phyloP scores from a whole-genome alignment of 2,329 filamentous ascomycete species.

The Verticillium nonalfalfae region DNA sequence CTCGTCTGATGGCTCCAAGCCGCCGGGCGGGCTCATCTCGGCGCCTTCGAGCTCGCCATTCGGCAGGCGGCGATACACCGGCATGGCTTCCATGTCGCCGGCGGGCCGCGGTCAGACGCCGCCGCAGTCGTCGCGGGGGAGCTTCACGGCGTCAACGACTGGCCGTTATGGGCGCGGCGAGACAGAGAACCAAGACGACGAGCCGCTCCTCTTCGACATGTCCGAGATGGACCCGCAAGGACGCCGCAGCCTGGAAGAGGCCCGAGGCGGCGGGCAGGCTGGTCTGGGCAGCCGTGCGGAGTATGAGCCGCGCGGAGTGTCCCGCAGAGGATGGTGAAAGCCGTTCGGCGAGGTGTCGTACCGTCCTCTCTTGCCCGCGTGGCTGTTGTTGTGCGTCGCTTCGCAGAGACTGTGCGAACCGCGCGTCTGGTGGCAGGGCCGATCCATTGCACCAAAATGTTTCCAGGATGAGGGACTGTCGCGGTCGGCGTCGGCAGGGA shows the following conservation, averaged over 20 bases:
- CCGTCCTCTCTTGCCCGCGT: neutral
- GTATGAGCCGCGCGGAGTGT: constrained; percentile 31
- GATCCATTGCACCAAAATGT: neutral
- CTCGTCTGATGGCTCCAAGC: constrained; percentile 36
- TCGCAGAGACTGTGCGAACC: neutral
- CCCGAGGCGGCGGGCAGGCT: constrained; percentile 29
- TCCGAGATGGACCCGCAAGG: constrained; percentile 60
- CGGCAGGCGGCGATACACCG: constrained; percentile 38
- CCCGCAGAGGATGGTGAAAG: constrained; percentile 27
- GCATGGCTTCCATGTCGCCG: constrained; percentile 24
- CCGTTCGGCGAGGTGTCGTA: neutral
- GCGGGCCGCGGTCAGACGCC: constrained; percentile 33
- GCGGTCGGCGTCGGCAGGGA: neutral
- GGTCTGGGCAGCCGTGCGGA: constrained; percentile 24
- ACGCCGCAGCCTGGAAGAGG: constrained; percentile 53
- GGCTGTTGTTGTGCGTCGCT: neutral
- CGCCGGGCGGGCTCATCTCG: constrained; percentile 36
- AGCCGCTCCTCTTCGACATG: constrained; percentile 67
- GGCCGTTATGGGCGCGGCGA: constrained; percentile 32
- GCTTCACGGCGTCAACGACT: constrained; percentile 31
- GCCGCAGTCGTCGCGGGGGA: constrained; percentile 37
- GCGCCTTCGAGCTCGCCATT: constrained; percentile 36
- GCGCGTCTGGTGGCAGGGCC: neutral
- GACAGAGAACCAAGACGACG: constrained; percentile 53
- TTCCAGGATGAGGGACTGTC: neutral